Evolutionary conservation across 345 rosid genomes (phyloP).

Genomic region (Eucalyptus victrix): DNA sequence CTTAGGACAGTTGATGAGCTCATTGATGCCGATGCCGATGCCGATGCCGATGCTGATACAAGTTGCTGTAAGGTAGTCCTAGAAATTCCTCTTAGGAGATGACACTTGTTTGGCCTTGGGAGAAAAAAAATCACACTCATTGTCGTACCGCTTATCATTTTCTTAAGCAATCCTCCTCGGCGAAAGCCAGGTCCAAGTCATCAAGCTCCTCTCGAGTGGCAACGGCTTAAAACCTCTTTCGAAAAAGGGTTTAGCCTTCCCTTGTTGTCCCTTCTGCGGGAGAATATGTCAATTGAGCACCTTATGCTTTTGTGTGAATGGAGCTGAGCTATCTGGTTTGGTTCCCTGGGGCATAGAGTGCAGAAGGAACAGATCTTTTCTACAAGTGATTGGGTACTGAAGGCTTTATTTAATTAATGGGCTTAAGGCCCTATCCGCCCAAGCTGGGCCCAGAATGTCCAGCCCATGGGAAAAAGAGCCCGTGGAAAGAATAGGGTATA

Average conservation of each 20-base stretch:
- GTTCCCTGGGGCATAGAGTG: not conserved
- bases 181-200: not conserved
- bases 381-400: not conserved
- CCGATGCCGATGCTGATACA: not conserved
- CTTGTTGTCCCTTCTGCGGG: not conserved
- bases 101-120: not conserved
- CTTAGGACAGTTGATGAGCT: not conserved
- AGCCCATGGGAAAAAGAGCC: no score
- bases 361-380: not conserved
- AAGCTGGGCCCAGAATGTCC: no score
- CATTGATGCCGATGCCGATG: not conserved
- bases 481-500: no score
- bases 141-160: not conserved
- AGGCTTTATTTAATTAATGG: no score
- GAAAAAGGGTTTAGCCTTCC: not conserved
- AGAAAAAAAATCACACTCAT: not conserved
- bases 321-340: not conserved
- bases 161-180: not conserved
- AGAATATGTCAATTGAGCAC: not conserved
- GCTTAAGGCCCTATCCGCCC: no score
- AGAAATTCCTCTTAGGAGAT: not conserved
- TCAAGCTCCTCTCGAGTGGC: not conserved
- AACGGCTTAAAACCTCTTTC: not conserved
- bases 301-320: not conserved
- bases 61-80: not conserved